phyloP scores from a whole-genome alignment of 2,329 filamentous ascomycete species.

The Fusarium sp. region DNA sequence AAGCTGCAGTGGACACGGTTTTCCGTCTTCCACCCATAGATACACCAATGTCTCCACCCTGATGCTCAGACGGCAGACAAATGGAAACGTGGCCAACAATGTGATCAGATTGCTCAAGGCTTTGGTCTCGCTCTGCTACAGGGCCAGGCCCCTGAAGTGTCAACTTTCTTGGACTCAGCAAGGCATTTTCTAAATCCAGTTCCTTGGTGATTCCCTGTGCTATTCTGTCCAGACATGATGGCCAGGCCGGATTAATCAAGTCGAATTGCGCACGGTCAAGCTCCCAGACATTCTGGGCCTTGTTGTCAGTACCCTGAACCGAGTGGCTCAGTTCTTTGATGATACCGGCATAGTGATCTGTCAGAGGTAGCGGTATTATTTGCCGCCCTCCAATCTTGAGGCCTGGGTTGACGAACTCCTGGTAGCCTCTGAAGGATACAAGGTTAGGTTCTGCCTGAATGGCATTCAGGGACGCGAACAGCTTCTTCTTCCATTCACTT shows the following conservation, averaged over 20 bases:
- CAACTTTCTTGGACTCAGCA: neutral
- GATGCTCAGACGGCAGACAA: slow-evolving; percentile 21
- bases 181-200: neutral
- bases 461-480: slow-evolving; percentile 1
- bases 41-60: slow-evolving; percentile 16
- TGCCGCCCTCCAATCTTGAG: slow-evolving; percentile 1
- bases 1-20: neutral
- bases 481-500: neutral
- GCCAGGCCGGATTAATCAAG: slow-evolving; percentile 21
- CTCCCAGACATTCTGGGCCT: slow-evolving; percentile 14
- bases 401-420: slow-evolving; percentile 21
- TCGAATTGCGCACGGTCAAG: slow-evolving; percentile 16
- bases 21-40: neutral
- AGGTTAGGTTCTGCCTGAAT: slow-evolving; percentile 6
- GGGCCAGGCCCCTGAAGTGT: slow-evolving; percentile 16
- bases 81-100: slow-evolving; percentile 8
- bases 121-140: neutral
- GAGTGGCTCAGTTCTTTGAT: slow-evolving; percentile 9
- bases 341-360: neutral
- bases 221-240: neutral
- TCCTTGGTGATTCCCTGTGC: neutral
- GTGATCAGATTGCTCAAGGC: neutral
- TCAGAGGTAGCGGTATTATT: slow-evolving; percentile 21
- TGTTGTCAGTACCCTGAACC: neutral
- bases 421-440: slow-evolving; percentile 10